A percentile compares a stretch with the other conserved stretches of the same genome.
Evolutionary conservation across 371 early-diverging fungal genomes (phyloP).

Genomic region (Synchytrium microbalum): DNA sequence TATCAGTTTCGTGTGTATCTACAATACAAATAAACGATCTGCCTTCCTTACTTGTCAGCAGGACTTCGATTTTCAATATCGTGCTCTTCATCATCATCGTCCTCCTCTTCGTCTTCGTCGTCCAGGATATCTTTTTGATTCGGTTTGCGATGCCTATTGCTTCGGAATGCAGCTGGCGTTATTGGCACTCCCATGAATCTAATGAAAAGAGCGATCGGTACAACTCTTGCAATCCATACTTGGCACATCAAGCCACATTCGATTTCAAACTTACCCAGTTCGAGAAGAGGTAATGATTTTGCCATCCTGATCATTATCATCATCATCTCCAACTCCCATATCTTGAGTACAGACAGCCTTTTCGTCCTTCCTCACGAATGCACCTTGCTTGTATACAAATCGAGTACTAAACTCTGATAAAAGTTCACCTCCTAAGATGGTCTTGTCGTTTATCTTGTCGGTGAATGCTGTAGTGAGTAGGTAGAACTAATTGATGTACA

Average conservation of each 20-base stretch:
- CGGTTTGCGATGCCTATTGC: not conserved
- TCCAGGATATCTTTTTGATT: not conserved
- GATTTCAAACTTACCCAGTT: not conserved
- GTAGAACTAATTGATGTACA: conserved; percentile 7
- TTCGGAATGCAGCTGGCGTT: not conserved
- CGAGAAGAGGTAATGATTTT: not conserved
- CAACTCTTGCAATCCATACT: too few relatives aligned
- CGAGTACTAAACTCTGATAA: not conserved
- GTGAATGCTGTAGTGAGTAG: not conserved
- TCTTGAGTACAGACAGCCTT: not conserved
- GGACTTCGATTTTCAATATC: not conserved
- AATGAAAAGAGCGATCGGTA: too few relatives aligned
- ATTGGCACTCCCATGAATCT: not conserved
- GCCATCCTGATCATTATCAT: not conserved
- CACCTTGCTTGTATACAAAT: conserved; percentile 3
- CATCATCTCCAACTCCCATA: conserved; percentile 6
- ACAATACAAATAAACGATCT: not conserved
- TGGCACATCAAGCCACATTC: too few relatives aligned
- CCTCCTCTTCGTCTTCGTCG: not conserved
- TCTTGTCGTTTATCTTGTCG: conserved; percentile 4
- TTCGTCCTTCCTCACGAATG: not conserved
- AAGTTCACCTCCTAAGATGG: not conserved
- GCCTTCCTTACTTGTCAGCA: not conserved
- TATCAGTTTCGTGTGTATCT: not conserved
- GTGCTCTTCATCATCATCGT: not conserved